Base-by-base conservation (phyloP, 768 basidiomycete species). In the Boletus patriciae region DNA sequence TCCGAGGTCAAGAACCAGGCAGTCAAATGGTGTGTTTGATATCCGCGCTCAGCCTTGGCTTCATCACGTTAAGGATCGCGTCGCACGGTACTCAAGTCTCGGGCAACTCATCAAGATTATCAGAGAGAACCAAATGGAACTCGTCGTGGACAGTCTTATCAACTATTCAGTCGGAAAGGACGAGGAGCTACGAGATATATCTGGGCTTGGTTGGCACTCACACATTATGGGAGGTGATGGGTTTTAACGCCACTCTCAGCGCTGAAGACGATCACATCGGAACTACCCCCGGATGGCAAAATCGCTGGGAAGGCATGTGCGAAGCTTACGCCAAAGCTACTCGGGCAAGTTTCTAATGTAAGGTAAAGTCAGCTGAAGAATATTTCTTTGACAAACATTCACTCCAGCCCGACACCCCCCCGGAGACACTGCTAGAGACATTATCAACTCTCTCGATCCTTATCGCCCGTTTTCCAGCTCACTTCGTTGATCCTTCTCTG, bases 1-100 rank as follows among this genome's bases (percentile, higher is more conserved):
- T 94, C 94, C 9, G 97, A 99, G 77, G 97, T 98, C 61, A 98
- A 98, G 79, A 97, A 97, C 67, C 89, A 92, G 71, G 93, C 94
- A 3, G 96, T 97, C 12, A 94, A 95, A 77, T 95, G 94, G 96
- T 91, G 63, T 70, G 34, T 46, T n/a, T 37, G 2, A 40, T 25
- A 19, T 49, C 23, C 34, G 12, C 12, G 52, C 33, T 21, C 34
- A 18, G 21, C 25, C 1, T 21, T 45, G 15, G 19, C 18, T 54
- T 55, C 42, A 38, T 54, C 27, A 44, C 44, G 16, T 18, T 58
- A 49, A 62, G 44, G 36, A 53, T 60, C 12, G 34, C 33, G 25
- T 34, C 13, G 8, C 31, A 15, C n/a, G 13, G n/a, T 8, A 23
- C 29, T 42, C 50, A 58, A 98, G 95, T 66, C 76, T 98, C 38